Conservation (phyloP, 73 alveolate genomes). For the Tetrahymena thermophila region DNA sequence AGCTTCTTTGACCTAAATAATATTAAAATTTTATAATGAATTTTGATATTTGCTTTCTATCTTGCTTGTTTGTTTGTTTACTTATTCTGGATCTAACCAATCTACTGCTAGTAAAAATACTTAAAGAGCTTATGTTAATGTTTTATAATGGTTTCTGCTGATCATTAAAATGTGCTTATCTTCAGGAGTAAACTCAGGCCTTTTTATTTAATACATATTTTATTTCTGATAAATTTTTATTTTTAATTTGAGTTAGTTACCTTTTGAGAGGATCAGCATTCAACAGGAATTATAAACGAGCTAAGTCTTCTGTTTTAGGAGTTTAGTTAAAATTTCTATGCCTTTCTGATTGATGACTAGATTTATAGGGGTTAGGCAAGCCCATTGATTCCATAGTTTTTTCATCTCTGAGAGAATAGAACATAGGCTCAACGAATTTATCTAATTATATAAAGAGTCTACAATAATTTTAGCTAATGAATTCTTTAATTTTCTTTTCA, state of each 20-base stretch:
- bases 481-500: background rate
- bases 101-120: slow-evolving; percentile 41
- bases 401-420: slow-evolving; percentile 34
- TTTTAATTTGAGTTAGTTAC: background rate
- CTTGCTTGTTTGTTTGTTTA: background rate
- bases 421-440: slow-evolving; percentile 18
- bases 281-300: slow-evolving; percentile 26
- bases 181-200: slow-evolving; percentile 27
- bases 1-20: slow-evolving; percentile 22
- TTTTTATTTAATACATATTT: background rate
- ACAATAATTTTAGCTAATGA: background rate
- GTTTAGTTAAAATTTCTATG: slow-evolving; percentile 18
- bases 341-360: background rate
- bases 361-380: slow-evolving; percentile 13
- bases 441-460: slow-evolving; percentile 8
- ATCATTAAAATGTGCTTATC: slow-evolving; percentile 38
- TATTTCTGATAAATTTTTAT: background rate
- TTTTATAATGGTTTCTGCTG: slow-evolving; percentile 49
- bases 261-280: slow-evolving; percentile 40
- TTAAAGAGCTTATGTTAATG: slow-evolving; percentile 35
- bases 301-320: slow-evolving; percentile 45
- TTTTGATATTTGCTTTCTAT: background rate
- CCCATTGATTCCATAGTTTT: slow-evolving; percentile 15
- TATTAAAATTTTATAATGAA: background rate
- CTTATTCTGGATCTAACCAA: slow-evolving; percentile 49